phyloP scores from a whole-genome alignment of 495 filamentous ascomycete genomes.

The Articulospora tetracladia region DNA sequence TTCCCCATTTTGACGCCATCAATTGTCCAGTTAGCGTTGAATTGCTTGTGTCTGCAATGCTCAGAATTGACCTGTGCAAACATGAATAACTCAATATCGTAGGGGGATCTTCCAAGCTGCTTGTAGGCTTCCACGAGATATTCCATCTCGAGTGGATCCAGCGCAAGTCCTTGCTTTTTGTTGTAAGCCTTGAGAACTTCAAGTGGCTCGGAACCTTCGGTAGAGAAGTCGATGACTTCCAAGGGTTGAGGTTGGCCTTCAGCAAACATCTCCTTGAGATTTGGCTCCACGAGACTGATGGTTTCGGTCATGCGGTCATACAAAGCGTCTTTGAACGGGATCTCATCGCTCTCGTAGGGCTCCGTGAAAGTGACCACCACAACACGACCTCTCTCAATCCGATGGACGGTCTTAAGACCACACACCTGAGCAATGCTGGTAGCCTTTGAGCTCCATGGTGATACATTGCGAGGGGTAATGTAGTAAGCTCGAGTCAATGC shows the following conservation, averaged over 20 bases:
- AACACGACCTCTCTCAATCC: constrained; percentile 84
- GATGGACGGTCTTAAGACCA: constrained; percentile 68
- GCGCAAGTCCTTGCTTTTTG: constrained; percentile 71
- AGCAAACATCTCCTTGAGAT: constrained; percentile 72
- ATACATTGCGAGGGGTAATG: constrained; percentile 82
- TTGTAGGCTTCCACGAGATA: constrained; percentile 85
- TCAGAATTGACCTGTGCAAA: constrained; percentile 95
- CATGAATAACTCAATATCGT: constrained; percentile 97
- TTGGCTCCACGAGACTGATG: constrained; percentile 60
- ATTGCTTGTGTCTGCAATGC: constrained; percentile 74
- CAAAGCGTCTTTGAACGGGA: constrained; percentile 65
- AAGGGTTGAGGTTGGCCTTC: constrained; percentile 67
- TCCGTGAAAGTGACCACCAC: constrained; percentile 59
- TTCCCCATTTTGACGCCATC: constrained; percentile 75
- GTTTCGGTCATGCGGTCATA: constrained; percentile 94
- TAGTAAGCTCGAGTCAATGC: constrained; percentile 43
- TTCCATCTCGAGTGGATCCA: constrained; percentile 89
- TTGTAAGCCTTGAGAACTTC: constrained; percentile 79
- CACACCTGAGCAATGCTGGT: constrained; percentile 94
- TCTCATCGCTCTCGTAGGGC: constrained; percentile 39
- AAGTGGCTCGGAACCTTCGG: constrained; percentile 54
- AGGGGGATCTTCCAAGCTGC: constrained; percentile 59
- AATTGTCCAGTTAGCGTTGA: constrained; percentile 98
- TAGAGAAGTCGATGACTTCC: constrained; percentile 67
- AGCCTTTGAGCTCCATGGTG: constrained; percentile 95